These are phyloP conservation scores for Dactylorhiza incarnata DNA, from an alignment of 106 monocot species.

Conservation along the genomic window DNA sequence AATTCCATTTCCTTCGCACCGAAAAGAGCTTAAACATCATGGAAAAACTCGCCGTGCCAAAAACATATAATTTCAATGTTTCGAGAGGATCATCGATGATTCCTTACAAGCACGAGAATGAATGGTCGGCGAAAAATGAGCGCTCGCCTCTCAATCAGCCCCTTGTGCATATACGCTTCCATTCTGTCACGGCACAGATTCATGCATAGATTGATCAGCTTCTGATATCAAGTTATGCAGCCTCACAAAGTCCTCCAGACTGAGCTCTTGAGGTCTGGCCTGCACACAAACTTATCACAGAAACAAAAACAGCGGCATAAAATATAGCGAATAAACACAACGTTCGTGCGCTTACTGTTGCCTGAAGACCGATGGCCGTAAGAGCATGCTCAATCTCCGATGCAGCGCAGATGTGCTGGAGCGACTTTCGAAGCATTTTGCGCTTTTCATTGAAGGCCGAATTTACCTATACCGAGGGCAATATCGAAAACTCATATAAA, in stretches of 20 bases:
- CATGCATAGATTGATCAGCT: not conserved
- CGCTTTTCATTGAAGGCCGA: slow-evolving; percentile 87
- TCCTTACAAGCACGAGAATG: no score
- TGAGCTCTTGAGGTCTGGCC: slow-evolving; percentile 89
- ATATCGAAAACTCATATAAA: no score
- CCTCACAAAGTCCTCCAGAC: slow-evolving; percentile 75
- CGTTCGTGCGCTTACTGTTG: slow-evolving; percentile 44
- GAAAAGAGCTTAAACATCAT: no score
- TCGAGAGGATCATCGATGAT: no score
- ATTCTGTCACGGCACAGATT: not conserved
- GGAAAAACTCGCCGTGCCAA: no score
- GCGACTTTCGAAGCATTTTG: slow-evolving; percentile 84
- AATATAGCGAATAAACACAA: not conserved
- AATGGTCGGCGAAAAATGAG: no score
- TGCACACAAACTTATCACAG: slow-evolving; percentile 10
- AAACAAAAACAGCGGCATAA: not conserved
- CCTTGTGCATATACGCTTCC: not conserved
- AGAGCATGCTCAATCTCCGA: slow-evolving; percentile 73
- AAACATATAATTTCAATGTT: no score
- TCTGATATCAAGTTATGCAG: slow-evolving; percentile 56
- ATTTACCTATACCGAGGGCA: slow-evolving; percentile 31
- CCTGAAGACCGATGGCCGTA: slow-evolving; percentile 38
- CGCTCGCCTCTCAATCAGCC: no score
- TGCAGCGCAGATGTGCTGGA: slow-evolving; percentile 60
- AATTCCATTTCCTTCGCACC: no score